phyloP scores from a whole-genome alignment of 805 yeast genomes.

The Candida mattraensis region DNA sequence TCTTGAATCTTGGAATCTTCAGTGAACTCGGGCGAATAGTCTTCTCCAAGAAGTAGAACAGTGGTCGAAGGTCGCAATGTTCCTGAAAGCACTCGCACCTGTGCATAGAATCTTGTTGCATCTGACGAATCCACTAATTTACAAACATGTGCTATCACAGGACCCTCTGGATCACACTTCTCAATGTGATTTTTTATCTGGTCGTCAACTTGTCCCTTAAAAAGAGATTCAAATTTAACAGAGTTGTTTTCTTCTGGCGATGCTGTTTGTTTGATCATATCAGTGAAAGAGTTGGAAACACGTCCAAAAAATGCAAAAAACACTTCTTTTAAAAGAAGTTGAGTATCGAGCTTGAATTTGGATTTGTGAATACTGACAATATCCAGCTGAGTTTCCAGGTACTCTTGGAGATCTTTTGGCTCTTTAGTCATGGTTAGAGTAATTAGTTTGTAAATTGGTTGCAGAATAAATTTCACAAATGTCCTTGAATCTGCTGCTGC shows the following conservation, averaged over 20 bases:
- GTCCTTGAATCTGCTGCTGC: constrained; percentile 35
- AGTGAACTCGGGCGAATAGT: constrained; percentile 44
- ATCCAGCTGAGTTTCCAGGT: constrained; percentile 51
- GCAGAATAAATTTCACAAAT: constrained; percentile 65
- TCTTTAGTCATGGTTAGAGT: constrained; percentile 58
- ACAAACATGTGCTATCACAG: constrained; percentile 52
- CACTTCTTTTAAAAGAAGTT: constrained; percentile 54
- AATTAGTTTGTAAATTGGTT: constrained; percentile 78
- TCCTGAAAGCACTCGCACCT: constrained; percentile 67
- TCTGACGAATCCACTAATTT: constrained; percentile 59
- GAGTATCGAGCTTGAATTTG: constrained; percentile 52
- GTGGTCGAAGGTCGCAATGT: constrained; percentile 44
- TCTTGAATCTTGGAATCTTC: constrained; percentile 50
- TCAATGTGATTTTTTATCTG: constrained; percentile 22
- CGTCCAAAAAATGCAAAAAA: constrained; percentile 54
- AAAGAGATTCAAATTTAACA: constrained; percentile 23
- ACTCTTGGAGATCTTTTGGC: constrained; percentile 39
- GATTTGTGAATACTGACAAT: constrained; percentile 40
- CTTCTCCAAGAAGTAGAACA: constrained; percentile 59
- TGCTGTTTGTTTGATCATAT: constrained; percentile 38
- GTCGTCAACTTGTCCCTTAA: constrained; percentile 28
- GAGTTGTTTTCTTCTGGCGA: constrained; percentile 40
- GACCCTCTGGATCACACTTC: constrained; percentile 39
- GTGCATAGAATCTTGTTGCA: constrained; percentile 50
- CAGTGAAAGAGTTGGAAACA: constrained; percentile 51